phyloP scores from a whole-genome alignment of 140 eudicot genomes.

The Erigeron philadelphicus region DNA sequence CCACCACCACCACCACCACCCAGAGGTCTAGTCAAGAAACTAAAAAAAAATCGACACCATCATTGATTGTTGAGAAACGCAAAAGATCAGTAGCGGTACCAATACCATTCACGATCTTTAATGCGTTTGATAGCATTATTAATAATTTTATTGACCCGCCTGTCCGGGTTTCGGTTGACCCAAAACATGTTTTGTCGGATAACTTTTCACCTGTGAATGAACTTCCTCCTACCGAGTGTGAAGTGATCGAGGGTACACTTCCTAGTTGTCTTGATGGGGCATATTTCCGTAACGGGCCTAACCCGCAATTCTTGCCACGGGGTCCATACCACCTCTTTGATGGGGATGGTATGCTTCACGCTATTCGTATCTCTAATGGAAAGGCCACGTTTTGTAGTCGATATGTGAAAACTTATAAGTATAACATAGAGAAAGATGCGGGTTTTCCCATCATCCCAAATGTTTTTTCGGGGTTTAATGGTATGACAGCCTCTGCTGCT shows the following conservation, averaged over 20 bases:
- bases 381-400: conserved; percentile 68
- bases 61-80: neutral
- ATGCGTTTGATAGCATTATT: conserved; percentile 48
- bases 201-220: conserved; percentile 73
- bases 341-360: conserved; percentile 85
- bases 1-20: too few species aligned
- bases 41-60: too few species aligned
- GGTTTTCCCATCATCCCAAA: conserved; percentile 52
- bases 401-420: conserved; percentile 58
- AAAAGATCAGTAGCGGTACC: conserved; percentile 24
- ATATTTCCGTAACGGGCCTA: conserved; percentile 79
- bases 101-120: conserved; percentile 37
- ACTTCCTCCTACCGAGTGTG: conserved; percentile 64
- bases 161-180: conserved; percentile 45
- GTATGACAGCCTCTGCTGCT: conserved; percentile 56
- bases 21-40: too few species aligned
- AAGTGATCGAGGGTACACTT: conserved; percentile 42
- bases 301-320: conserved; percentile 66
- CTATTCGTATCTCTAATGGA: conserved; percentile 48
- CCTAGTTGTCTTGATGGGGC: conserved; percentile 67
- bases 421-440: conserved; percentile 36
- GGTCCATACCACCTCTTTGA: conserved; percentile 81
- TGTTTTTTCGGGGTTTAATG: conserved; percentile 59
- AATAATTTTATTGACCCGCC: conserved; percentile 41
- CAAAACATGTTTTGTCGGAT: conserved; percentile 46